Evolutionary conservation across 768 basidiomycete genomes (phyloP).

Genomic region (Lentinus brumalis): DNA sequence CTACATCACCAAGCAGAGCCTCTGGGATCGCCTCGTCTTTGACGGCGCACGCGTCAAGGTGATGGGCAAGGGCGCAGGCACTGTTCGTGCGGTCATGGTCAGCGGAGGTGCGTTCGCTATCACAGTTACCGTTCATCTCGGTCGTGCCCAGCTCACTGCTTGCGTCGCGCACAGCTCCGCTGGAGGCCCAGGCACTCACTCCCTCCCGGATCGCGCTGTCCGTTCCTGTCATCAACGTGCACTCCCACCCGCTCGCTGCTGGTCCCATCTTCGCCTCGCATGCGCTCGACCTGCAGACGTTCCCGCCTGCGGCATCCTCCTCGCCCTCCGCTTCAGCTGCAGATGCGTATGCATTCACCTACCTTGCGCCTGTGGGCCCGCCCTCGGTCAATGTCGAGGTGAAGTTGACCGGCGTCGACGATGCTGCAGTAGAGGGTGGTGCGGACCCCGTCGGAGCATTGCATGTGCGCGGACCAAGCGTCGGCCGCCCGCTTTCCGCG

Average conservation of each 20-base stretch:
- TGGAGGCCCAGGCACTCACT: slow-evolving; percentile 53
- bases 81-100: slow-evolving; percentile 68
- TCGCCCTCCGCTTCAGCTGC: slow-evolving; percentile 22
- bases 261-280: slow-evolving; percentile 85
- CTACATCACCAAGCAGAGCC: slow-evolving; percentile 71
- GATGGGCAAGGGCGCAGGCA: slow-evolving; percentile 60
- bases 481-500: slow-evolving; percentile 53
- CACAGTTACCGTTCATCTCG: not conserved
- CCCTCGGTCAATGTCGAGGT: slow-evolving; percentile 86
- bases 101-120: slow-evolving; percentile 58
- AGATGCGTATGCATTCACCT: slow-evolving; percentile 39
- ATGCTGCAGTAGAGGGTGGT: slow-evolving; percentile 64
- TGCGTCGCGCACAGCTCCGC: slow-evolving; percentile 40
- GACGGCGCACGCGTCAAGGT: slow-evolving; percentile 62
- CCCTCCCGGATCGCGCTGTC: slow-evolving; percentile 76
- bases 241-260: slow-evolving; percentile 61
- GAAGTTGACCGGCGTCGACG: slow-evolving; percentile 71
- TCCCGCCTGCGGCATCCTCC: slow-evolving; percentile 38
- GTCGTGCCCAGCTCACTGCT: not conserved
- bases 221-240: slow-evolving; percentile 69
- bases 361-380: slow-evolving; percentile 64
- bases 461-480: slow-evolving; percentile 70
- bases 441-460: slow-evolving; percentile 65
- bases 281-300: slow-evolving; percentile 81
- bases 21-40: slow-evolving; percentile 86